Base-by-base conservation (phyloP, 139 green algal species). In the Eudorina sp. region DNA sequence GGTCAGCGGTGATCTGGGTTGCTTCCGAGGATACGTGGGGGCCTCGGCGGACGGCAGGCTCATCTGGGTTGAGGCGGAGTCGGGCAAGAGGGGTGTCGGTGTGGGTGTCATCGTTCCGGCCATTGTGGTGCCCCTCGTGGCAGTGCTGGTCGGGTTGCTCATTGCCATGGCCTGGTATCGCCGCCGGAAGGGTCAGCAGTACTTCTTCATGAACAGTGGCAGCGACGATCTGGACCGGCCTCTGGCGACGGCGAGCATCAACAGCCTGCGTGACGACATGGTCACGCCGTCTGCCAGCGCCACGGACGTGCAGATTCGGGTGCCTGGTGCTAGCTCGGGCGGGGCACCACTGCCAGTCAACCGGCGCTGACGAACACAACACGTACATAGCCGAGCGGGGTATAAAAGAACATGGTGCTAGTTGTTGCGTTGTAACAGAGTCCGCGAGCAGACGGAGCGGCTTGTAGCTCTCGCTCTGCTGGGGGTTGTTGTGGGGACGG, bases 251-350 rank as follows among this genome's bases (percentile, higher is more conserved):
- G 13, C n/a, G 41, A 75, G 83, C 38, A 51, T 29, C 40, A 74
- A 31, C 64, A 88, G 82, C 48, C 16, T 87, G 18, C 82, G 82
- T 6, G 83, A 88, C 34, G 83, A 88, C 38, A 55, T 88, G 36
- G 77, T 72, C 25, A 72, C 75, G 16, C 83, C 68, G 19, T 60
- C 83, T 11, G 83, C 83, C 9, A 74, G 48, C 21, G 41, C 83
- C 0, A 88, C 62, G 48, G 83, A 88, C 51, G 83, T 88, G 83
- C 83, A 88, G 4, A 82, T 88, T 46, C 68, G 83, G 2, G 83
- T 88, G 27, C 68, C 83, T 6, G 83, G 83, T 18, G 70, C 70
- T 0, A 88, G 83, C 51, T 48, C 70, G 4, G 83, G 83, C 16
- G 83, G 83, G 25, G 68, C 68, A 0, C 8, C 21, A n/a, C n/a